phyloP scores from a whole-genome alignment of 192 early-diverging fungal genomes.

The Umbelopsis isabellina region DNA sequence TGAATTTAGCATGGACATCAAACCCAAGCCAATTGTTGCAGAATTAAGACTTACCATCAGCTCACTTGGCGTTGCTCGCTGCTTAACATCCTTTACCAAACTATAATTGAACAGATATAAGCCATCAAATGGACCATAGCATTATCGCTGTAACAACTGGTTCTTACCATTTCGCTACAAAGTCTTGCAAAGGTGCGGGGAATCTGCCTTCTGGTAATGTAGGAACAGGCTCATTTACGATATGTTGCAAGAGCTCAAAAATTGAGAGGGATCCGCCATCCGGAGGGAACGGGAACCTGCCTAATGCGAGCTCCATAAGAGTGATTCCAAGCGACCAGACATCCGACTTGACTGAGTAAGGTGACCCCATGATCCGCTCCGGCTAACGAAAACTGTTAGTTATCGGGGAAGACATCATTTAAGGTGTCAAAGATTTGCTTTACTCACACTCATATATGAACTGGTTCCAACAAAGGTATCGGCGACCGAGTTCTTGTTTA shows the following conservation, averaged over 20 bases:
- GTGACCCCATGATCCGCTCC: slow-evolving; percentile 79
- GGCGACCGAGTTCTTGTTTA: slow-evolving; percentile 78
- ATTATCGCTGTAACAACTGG: not conserved
- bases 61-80: slow-evolving; percentile 66
- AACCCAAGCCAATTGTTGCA: not conserved
- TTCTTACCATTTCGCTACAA: slow-evolving; percentile 71
- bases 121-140: not conserved
- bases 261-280: slow-evolving; percentile 76
- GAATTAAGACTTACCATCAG: slow-evolving; percentile 51
- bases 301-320: slow-evolving; percentile 81
- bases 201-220: slow-evolving; percentile 76
- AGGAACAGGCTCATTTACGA: slow-evolving; percentile 87
- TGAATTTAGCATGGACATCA: not conserved
- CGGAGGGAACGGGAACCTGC: slow-evolving; percentile 73
- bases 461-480: slow-evolving; percentile 88
- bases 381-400: slow-evolving; percentile 40
- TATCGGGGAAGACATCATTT: not conserved
- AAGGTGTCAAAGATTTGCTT: not conserved
- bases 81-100: slow-evolving; percentile 57
- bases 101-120: slow-evolving; percentile 31
- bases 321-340: slow-evolving; percentile 87
- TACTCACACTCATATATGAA: slow-evolving; percentile 81
- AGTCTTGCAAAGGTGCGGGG: slow-evolving; percentile 73
- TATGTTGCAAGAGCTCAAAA: slow-evolving; percentile 93
- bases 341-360: slow-evolving; percentile 83